Base-by-base conservation (phyloP, 306 rosid species). In the Neltuma alba region DNA sequence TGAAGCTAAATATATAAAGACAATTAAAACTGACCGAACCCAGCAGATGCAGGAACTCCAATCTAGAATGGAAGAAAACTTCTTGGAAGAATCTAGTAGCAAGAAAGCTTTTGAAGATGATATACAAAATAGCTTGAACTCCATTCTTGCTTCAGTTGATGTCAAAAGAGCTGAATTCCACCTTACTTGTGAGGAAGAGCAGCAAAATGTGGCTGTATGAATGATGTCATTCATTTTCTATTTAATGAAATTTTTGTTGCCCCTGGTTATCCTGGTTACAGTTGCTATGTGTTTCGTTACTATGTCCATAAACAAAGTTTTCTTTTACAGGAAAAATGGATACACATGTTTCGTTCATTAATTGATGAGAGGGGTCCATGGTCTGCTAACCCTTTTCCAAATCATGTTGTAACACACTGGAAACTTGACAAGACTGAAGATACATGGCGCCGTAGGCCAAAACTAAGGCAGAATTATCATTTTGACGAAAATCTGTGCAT, bases 341-440 rank as follows among this genome's bases (percentile, higher is more conserved):
- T 92, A 76, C 99, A 91, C 92, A 84, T 92, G 88, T 92, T 91
- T 80, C 99, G 99, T 37, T 88, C 98, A 83, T 85, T 95, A 84
- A 95, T 89, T 83, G 99, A 95, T 82, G 99, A 95, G 88, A 90
- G 99, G 79, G 99, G 99, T 82, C 97, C 99, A 3, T 95, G 99
- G 99, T 95, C 98, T 83, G 85, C 98, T 30, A 92, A 90, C 71
- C 94, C 91, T 72, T 92, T 89, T 84, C 96, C 97, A 78, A 90
- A 89, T 86, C 62, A 68, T 86, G 76, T 88, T 83, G 76, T 84
- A 52, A 89, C 89, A 75, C 92, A 86, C 83, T 95, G 99, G 99
- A 95, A 95, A 83, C 97, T 92, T 75, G 98, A 95, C 85, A 95
- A 95, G 92, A 91, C 90, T 68, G 99, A 95, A 84, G 98, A 95